A percentile compares a stretch with the other conserved stretches of the same genome.
Evolutionary conservation across 1,139 yeast species (phyloP).

Genomic region (Casaregolazyma lundiana): DNA sequence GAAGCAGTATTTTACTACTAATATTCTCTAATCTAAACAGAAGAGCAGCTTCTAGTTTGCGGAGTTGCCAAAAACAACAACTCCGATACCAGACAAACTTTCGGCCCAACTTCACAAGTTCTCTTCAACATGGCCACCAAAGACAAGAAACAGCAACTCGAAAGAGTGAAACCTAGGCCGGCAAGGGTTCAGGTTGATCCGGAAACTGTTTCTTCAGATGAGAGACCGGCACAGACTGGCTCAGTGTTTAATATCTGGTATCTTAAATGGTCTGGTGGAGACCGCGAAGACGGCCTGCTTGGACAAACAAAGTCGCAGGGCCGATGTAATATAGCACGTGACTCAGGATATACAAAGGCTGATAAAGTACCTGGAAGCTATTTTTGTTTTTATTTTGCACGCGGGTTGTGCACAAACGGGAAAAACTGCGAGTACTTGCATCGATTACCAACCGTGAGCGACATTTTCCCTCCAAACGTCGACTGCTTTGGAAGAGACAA

Average conservation of each 20-base stretch:
- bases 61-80: background rate
- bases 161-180: slow-evolving; percentile 27
- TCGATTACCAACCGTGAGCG: slow-evolving; percentile 57
- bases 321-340: slow-evolving; percentile 56
- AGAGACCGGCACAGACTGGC: slow-evolving; percentile 75
- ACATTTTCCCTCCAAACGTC: slow-evolving; percentile 52
- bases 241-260: slow-evolving; percentile 84
- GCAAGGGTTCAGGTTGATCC: slow-evolving; percentile 77
- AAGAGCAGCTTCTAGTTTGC: background rate
- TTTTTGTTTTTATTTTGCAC: slow-evolving; percentile 79
- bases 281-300: slow-evolving; percentile 31
- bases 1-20: no score
- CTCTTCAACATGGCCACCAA: slow-evolving; percentile 1
- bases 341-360: slow-evolving; percentile 75
- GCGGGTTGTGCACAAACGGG: slow-evolving; percentile 83
- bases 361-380: slow-evolving; percentile 44
- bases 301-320: slow-evolving; percentile 44
- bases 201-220: slow-evolving; percentile 54
- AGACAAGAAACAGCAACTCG: background rate
- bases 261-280: slow-evolving; percentile 63
- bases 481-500: slow-evolving; percentile 95
- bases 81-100: background rate
- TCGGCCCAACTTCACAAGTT: background rate
- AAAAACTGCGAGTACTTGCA: slow-evolving; percentile 72
- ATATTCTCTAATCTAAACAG: no score